A percentile compares a stretch with the other conserved stretches of the same genome.
Conservation (phyloP, 345 rosid species). For the Murraya koenigii region DNA sequence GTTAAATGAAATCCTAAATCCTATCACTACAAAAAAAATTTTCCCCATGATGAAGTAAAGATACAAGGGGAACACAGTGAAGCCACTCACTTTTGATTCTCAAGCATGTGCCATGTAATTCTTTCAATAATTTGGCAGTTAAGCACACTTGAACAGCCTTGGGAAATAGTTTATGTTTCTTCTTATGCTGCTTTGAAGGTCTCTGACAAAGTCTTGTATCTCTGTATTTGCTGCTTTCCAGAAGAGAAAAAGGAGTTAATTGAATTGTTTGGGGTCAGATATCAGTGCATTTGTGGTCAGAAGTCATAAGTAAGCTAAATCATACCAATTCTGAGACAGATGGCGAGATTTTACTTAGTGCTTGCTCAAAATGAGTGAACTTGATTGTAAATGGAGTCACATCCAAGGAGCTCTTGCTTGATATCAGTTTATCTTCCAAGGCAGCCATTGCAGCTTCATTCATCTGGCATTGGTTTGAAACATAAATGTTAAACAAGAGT, state of each 20-base stretch:
- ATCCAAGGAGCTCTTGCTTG: slow-evolving; percentile 10
- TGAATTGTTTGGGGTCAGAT: background rate
- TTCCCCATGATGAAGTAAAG: background rate
- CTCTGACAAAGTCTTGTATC: slow-evolving; percentile 39
- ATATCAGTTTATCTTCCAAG: slow-evolving; percentile 42
- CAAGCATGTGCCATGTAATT: background rate
- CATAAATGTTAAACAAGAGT: background rate
- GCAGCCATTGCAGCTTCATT: slow-evolving; percentile 75
- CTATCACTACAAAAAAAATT: slow-evolving; percentile 8
- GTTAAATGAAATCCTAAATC: background rate
- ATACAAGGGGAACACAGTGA: background rate
- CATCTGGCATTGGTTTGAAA: slow-evolving; percentile 38
- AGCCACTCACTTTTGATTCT: background rate
- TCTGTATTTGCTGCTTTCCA: slow-evolving; percentile 47
- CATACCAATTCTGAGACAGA: slow-evolving; percentile 62
- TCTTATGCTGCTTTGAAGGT: slow-evolving; percentile 35
- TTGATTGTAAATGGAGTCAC: slow-evolving; percentile 41
- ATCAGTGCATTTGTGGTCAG: background rate
- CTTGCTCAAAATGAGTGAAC: slow-evolving; percentile 57
- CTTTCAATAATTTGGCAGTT: background rate
- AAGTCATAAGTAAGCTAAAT: slow-evolving; percentile 4
- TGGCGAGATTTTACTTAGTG: slow-evolving; percentile 50
- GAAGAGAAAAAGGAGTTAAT: background rate
- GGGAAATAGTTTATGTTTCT: background rate
- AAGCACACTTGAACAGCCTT: background rate